These are phyloP conservation scores for Biancaea sappan DNA, from an alignment of 306 rosid species.

Conservation along the genomic window DNA sequence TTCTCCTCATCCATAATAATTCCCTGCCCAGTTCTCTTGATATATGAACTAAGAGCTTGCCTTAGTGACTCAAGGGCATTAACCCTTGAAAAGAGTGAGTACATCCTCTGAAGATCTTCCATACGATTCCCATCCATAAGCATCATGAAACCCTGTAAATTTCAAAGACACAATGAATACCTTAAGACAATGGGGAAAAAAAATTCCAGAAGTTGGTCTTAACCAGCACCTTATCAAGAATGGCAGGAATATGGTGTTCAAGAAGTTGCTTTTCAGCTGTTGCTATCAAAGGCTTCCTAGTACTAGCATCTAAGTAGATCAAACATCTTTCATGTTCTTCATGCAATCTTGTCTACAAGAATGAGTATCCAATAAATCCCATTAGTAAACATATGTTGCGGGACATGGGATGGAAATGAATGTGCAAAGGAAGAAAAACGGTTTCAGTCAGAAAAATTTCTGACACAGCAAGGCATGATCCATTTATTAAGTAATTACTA, in stretches of 20 bases:
- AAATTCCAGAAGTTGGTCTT: constrained; percentile 4
- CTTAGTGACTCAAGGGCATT: constrained; percentile 88
- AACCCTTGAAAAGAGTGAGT: constrained; percentile 81
- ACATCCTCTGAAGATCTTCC: constrained; percentile 89
- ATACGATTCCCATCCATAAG: constrained; percentile 96
- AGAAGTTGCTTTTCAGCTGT: constrained; percentile 94
- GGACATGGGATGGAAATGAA: constrained; percentile 29
- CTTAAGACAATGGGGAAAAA: constrained; percentile 19
- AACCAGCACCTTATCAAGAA: constrained; percentile 84
- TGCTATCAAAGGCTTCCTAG: constrained; percentile 88
- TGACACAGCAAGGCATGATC: constrained; percentile 25
- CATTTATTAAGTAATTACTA: constrained; percentile 14
- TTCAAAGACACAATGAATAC: constrained; percentile 15
- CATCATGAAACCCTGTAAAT: constrained; percentile 77
- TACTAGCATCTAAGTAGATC: constrained; percentile 90
- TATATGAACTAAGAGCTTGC: constrained; percentile 85
- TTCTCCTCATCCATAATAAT: constrained; percentile 96
- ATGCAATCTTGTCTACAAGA: constrained; percentile 87
- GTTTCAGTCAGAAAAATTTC: constrained; percentile 10
- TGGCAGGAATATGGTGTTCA: constrained; percentile 89
- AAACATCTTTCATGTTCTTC: constrained; percentile 96
- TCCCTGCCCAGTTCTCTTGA: constrained; percentile 85
- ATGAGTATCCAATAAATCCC: constrained; percentile 36
- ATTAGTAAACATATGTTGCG: constrained; percentile 31
- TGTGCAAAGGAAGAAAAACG: constrained; percentile 9